phyloP scores from a whole-genome alignment of 2,329 filamentous ascomycete species.

The Botryotinia convoluta region DNA sequence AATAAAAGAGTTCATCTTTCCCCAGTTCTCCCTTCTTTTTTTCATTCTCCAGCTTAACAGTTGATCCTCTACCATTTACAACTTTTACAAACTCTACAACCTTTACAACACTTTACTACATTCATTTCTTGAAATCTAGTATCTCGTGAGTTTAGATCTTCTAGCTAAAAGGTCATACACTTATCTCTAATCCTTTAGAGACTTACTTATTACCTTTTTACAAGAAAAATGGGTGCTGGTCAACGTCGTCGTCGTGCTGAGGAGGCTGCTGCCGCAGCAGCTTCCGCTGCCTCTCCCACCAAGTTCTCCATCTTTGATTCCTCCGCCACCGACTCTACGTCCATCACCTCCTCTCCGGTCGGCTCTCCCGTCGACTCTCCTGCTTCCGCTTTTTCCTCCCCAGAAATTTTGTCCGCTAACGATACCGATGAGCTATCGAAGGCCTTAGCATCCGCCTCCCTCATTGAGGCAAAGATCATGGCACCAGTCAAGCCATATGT shows the following conservation, averaged over 20 bases:
- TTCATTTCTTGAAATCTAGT: background rate
- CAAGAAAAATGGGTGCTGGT: background rate
- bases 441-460: background rate
- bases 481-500: background rate
- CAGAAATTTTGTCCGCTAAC: too few species aligned
- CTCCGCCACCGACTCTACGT: background rate
- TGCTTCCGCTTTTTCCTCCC: too few species aligned
- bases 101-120: too few species aligned
- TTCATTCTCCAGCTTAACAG: background rate
- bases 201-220: background rate
- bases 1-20: background rate
- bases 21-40: background rate
- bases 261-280: background rate
- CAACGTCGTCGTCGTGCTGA: background rate
- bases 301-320: background rate
- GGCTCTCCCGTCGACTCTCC: too few species aligned
- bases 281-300: rapidly evolving
- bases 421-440: background rate
- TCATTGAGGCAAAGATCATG: background rate
- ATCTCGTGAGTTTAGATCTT: background rate
- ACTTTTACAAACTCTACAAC: background rate
- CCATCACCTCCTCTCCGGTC: background rate
- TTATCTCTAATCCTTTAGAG: background rate
- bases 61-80: background rate
- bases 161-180: background rate